Conservation (phyloP, 2,329 filamentous ascomycete species). For the Verticillium dahliae region DNA sequence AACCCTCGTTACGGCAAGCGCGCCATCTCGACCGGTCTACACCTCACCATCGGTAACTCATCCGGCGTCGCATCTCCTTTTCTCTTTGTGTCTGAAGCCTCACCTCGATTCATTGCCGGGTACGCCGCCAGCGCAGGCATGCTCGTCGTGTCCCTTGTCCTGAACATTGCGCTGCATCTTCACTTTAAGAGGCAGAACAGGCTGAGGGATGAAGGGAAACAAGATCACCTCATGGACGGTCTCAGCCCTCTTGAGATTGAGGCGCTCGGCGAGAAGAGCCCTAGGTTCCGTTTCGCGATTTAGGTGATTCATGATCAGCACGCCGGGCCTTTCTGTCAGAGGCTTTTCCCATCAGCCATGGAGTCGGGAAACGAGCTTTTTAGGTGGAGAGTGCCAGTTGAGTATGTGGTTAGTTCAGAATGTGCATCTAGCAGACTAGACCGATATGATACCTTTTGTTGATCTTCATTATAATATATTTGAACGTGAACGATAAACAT, state of each 20-base stretch:
- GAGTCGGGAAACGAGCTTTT: background rate
- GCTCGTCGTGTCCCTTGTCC: conserved; percentile 25
- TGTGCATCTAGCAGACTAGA: background rate
- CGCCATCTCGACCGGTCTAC: conserved; percentile 54
- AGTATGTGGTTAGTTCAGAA: background rate
- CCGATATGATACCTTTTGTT: background rate
- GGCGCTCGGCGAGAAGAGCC: conserved; percentile 33
- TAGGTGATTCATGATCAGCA: background rate
- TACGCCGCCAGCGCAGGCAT: conserved; percentile 45
- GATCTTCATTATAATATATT: background rate
- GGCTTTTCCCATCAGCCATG: background rate
- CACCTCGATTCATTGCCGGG: conserved; percentile 40
- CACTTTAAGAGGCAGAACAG: conserved; percentile 28
- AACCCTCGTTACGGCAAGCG: conserved; percentile 59
- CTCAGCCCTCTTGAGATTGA: conserved; percentile 32
- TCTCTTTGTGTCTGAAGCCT: conserved; percentile 36
- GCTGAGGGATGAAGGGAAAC: conserved; percentile 24
- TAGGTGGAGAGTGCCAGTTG: background rate
- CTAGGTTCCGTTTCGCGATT: conserved; percentile 20
- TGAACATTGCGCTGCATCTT: conserved; percentile 18
- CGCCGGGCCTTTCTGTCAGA: background rate
- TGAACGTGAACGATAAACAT: background rate
- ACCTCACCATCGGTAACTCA: conserved; percentile 55
- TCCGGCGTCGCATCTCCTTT: conserved; percentile 59
- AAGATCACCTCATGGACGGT: conserved; percentile 32